Evolutionary conservation across 345 rosid species (phyloP).

Genomic region (Crucihimalaya himalaica): DNA sequence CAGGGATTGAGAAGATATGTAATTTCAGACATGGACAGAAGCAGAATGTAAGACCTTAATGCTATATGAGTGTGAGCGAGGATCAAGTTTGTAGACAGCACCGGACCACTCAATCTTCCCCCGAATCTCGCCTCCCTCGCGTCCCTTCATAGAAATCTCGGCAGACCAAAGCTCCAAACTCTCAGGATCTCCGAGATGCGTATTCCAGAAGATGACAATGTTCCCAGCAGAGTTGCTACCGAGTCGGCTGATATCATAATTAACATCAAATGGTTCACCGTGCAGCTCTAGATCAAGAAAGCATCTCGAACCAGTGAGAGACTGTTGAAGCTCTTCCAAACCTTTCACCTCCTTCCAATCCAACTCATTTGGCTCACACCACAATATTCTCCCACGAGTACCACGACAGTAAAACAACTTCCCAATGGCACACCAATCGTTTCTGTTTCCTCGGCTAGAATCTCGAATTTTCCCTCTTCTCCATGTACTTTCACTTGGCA

Average conservation of each 20-base stretch:
- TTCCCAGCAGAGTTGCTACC: neutral
- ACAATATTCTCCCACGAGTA: neutral
- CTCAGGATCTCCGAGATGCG: neutral
- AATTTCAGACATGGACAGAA: neutral
- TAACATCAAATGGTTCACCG: neutral
- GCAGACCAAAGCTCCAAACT: slow-evolving; percentile 13
- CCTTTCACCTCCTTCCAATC: slow-evolving; percentile 23
- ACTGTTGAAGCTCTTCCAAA: neutral
- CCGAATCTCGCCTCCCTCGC: neutral
- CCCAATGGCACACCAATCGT: neutral
- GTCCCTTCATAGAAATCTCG: neutral
- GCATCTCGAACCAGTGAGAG: no score
- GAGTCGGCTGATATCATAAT: neutral
- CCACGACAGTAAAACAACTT: neutral
- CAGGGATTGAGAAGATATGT: no score
- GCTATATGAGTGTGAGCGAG: neutral
- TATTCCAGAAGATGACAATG: slow-evolving; percentile 6
- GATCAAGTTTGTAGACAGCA: slow-evolving; percentile 1
- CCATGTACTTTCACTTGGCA: no score
- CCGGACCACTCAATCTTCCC: neutral
- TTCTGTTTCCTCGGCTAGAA: neutral
- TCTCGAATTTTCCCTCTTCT: neutral
- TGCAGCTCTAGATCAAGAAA: no score
- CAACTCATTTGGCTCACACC: neutral
- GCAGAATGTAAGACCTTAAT: slow-evolving; percentile 2